Conservation (phyloP, 768 basidiomycete genomes). For the Mycena haematopus region DNA sequence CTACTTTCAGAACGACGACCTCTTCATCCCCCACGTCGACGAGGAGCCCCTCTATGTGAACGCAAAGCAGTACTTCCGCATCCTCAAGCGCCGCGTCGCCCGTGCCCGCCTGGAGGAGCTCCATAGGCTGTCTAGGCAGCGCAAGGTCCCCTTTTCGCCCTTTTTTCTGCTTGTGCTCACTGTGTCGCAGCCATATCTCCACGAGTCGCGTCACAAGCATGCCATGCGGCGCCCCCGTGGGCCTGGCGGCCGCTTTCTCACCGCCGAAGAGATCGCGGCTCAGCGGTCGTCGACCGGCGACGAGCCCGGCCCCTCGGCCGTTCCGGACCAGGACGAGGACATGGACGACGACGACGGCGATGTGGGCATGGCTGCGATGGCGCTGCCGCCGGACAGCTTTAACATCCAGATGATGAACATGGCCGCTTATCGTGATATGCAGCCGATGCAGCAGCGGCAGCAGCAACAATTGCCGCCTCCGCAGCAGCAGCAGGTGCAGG, state of each 20-base stretch:
- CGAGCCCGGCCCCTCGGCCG: slow-evolving; percentile 38
- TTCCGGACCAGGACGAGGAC: slow-evolving; percentile 46
- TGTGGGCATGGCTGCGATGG: neutral
- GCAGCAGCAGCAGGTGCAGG: slow-evolving; percentile 24
- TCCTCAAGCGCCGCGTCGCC: slow-evolving; percentile 93
- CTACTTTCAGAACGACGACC: slow-evolving; percentile 31
- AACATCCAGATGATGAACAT: slow-evolving; percentile 36
- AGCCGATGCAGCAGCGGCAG: slow-evolving; percentile 29
- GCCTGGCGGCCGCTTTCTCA: slow-evolving; percentile 96
- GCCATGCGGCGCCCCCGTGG: slow-evolving; percentile 97
- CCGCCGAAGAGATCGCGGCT: slow-evolving; percentile 92
- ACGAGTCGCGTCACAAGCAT: slow-evolving; percentile 97
- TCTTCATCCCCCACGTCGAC: slow-evolving; percentile 59
- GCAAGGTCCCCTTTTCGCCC: slow-evolving; percentile 68
- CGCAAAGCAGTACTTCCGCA: slow-evolving; percentile 98
- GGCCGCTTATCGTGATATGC: slow-evolving; percentile 32
- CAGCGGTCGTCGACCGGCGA: slow-evolving; percentile 58
- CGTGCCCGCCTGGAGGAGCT: slow-evolving; percentile 92
- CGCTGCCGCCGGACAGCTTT: slow-evolving; percentile 30
- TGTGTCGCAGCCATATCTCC: slow-evolving; percentile 84
- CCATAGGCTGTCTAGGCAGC: slow-evolving; percentile 87
- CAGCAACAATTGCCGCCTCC: slow-evolving; percentile 16
- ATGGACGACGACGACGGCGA: slow-evolving; percentile 47
- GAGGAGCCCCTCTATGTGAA: slow-evolving; percentile 99
- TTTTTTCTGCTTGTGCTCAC: slow-evolving; percentile 18